phyloP scores from a whole-genome alignment of 495 filamentous ascomycete species.

The Cetradonia linearis region DNA sequence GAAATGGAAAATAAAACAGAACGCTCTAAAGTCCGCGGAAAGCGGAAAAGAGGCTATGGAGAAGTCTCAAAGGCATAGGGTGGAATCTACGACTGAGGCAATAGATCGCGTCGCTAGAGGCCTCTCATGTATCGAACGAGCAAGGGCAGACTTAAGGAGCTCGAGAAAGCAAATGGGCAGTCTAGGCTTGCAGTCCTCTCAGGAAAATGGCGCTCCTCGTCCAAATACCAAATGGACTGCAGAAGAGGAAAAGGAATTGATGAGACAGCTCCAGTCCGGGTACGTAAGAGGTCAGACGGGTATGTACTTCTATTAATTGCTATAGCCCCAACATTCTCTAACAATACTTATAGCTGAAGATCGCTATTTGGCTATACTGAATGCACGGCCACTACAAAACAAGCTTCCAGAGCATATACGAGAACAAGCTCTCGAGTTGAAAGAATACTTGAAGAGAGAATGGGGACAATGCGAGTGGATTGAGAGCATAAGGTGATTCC shows the following conservation, averaged over 20 bases:
- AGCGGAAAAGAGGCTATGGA: background rate
- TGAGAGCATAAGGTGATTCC: conserved; percentile 6
- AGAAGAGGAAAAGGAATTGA: conserved; percentile 12
- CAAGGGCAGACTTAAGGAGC: background rate
- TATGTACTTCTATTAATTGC: background rate
- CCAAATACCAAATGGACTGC: conserved; percentile 7
- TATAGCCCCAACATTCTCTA: background rate
- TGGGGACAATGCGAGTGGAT: conserved; percentile 8
- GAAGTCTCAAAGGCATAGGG: background rate
- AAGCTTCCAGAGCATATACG: conserved; percentile 25
- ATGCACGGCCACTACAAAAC: conserved; percentile 17
- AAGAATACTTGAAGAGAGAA: conserved; percentile 11
- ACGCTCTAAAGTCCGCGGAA: background rate
- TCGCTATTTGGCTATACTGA: conserved; percentile 20
- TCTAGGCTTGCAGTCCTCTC: background rate
- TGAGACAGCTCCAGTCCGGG: conserved; percentile 5
- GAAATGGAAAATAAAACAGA: conserved; percentile 2
- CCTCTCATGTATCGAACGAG: background rate
- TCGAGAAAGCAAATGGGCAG: background rate
- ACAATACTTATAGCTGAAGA: conserved; percentile 15
- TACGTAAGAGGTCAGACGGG: conserved; percentile 10
- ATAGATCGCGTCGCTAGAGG: background rate
- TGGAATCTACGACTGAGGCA: background rate
- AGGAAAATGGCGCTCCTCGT: background rate
- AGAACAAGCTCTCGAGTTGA: conserved; percentile 18